Percentiles rank a stretch among this genome's conserved stretches.
Conservation (phyloP, 257 asterid species). For the Rauvolfia tetraphylla region DNA sequence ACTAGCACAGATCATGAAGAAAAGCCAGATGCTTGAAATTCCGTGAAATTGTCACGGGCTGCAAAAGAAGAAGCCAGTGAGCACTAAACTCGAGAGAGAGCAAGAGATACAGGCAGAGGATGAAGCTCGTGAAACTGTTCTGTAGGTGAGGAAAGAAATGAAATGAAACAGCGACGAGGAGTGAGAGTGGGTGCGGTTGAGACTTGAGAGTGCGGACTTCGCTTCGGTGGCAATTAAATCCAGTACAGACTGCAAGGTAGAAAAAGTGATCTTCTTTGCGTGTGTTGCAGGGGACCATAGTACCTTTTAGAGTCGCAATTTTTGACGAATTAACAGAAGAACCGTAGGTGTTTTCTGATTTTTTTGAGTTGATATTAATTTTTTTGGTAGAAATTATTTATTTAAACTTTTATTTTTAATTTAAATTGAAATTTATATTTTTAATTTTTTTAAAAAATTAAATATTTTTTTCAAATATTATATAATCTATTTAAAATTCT, state of each 20-base stretch:
- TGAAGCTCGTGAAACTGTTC: constrained; percentile 17
- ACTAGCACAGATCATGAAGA: not conserved
- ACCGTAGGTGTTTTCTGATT: no score
- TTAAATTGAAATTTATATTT: no score
- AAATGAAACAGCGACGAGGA: not conserved
- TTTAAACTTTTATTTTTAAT: no score
- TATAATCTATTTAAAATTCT: no score
- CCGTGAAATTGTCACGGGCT: not conserved
- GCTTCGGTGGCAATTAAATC: not conserved
- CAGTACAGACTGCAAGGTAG: not conserved
- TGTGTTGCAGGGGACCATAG: constrained; percentile 29
- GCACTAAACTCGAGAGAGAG: not conserved
- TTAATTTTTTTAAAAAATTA: no score
- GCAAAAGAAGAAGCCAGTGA: not conserved
- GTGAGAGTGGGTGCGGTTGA: not conserved
- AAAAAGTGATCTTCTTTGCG: constrained; percentile 37
- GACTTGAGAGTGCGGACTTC: constrained; percentile 4
- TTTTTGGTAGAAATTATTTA: no score
- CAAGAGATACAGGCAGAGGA: not conserved
- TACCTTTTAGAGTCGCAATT: not conserved
- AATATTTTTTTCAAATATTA: no score
- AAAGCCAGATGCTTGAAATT: not conserved
- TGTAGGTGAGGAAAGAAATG: not conserved
- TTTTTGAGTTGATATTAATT: no score
- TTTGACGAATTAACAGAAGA: no score